A percentile compares a stretch with the other conserved stretches of the same genome.
Conservation (phyloP, 805 yeast species). For the Jamesozyma jinghongensis region DNA sequence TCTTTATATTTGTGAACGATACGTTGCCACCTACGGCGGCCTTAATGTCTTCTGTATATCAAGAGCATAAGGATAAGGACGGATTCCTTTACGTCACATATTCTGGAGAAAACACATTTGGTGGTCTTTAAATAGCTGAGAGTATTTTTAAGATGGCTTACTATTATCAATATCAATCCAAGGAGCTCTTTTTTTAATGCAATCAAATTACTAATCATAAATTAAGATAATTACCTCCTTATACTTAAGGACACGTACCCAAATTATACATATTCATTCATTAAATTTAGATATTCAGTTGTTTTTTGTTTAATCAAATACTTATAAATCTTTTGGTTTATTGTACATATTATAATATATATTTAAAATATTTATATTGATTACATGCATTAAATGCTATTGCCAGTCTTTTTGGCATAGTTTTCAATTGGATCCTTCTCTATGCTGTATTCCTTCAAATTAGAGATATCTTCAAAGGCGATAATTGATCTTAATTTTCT, state of each 20-base stretch:
- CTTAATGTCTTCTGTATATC: conserved; percentile 86
- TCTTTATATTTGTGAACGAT: conserved; percentile 93
- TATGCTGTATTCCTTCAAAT: conserved; percentile 39
- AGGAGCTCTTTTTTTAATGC: no score
- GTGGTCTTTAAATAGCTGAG: conserved; percentile 29
- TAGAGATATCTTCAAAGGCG: conserved; percentile 37
- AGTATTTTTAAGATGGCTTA: no score
- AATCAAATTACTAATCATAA: no score
- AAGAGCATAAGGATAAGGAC: conserved; percentile 95
- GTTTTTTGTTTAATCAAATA: not conserved
- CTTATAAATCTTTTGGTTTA: not conserved
- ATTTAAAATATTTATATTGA: not conserved
- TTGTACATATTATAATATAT: not conserved
- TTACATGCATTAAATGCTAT: conserved; percentile 14
- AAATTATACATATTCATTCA: not conserved
- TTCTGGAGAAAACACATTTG: conserved; percentile 97
- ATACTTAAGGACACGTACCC: no score
- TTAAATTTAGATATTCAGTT: not conserved
- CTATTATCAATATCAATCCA: no score
- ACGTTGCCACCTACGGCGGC: conserved; percentile 98
- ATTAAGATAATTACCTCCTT: no score
- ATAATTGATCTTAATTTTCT: conserved; percentile 52
- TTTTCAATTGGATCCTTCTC: conserved; percentile 51
- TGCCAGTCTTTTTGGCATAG: conserved; percentile 36
- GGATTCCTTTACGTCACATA: conserved; percentile 93